Conservation (phyloP, 2,329 filamentous ascomycete species). For the Thielaviopsis euricoi region DNA sequence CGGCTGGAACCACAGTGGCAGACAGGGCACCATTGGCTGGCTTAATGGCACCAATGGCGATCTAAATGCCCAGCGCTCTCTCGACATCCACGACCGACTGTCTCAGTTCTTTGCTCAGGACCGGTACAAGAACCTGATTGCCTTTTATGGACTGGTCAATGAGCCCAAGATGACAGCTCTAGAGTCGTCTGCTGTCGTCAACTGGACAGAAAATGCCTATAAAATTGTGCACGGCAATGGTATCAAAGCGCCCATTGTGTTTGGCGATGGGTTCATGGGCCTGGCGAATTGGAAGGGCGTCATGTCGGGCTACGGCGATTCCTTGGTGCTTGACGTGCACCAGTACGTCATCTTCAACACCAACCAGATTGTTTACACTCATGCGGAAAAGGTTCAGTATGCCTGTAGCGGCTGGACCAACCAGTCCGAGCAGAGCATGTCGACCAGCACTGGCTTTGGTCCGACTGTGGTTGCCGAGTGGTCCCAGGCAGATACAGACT, state of each 20-base stretch:
- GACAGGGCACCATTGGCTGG: slow-evolving; percentile 69
- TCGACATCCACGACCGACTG: slow-evolving; percentile 75
- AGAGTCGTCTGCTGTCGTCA: slow-evolving; percentile 46
- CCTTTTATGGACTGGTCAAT: slow-evolving; percentile 88
- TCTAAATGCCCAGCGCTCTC: slow-evolving; percentile 60
- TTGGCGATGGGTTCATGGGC: slow-evolving; percentile 91
- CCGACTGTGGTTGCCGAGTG: slow-evolving; percentile 93
- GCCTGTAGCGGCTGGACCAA: slow-evolving; percentile 76
- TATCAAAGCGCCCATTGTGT: slow-evolving; percentile 54
- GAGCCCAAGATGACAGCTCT: slow-evolving; percentile 79
- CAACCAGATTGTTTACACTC: slow-evolving; percentile 65
- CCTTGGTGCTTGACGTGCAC: slow-evolving; percentile 81
- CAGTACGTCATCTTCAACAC: slow-evolving; percentile 98
- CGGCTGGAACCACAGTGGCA: slow-evolving; percentile 92
- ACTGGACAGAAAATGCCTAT: slow-evolving; percentile 66
- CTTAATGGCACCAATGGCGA: slow-evolving; percentile 75
- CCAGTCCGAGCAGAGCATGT: slow-evolving; percentile 57
- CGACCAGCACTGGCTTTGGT: slow-evolving; percentile 66
- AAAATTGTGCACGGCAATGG: slow-evolving; percentile 61
- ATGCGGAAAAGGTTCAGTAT: slow-evolving; percentile 70
- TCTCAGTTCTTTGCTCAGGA: slow-evolving; percentile 86
- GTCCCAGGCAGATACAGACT: slow-evolving; percentile 96
- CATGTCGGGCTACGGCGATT: slow-evolving; percentile 49
- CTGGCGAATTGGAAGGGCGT: slow-evolving; percentile 79
- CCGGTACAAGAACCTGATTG: slow-evolving; percentile 79